Base-by-base conservation (phyloP, 768 basidiomycete species). In the Mycena maculata region DNA sequence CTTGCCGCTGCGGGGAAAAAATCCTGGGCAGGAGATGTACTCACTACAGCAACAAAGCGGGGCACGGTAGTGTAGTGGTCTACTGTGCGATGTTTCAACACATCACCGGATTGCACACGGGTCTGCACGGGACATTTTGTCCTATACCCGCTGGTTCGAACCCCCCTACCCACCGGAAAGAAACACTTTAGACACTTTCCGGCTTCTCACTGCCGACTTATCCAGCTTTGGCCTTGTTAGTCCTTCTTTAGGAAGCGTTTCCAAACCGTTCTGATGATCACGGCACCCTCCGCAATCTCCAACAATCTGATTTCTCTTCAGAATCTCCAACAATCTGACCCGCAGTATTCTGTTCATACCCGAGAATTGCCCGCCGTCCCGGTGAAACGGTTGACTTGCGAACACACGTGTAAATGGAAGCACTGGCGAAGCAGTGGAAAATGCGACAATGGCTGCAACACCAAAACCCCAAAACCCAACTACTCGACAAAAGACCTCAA, bases 121-220 rank as follows among this genome's bases (percentile, higher is more conserved):
- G 36, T 36, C 33, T 36, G 33, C 33, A 36, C 33, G 23, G 23
- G 23, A 48, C 22, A 48, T 49, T 60, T 60, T 60, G 59, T 13
- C 20, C 15, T 42, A 15, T n/a, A 16, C 41, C 22, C 42, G 45
- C 47, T 25, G 30, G 59, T 60, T 60, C 47, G 59, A 60, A 49
- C 23, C 47, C 59, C 59, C 59, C 23, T 18, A 36, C 12, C 47
- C 31, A 25, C 59, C 36, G 59, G 33, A 38, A 60, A 60, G 59
- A 49, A n/a, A 60, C 59, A 60, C 59, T 60, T 60, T 60, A 60
- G 59, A 60, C 59, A 60, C 59, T 60, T 60, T 27, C 27, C 59
- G 59, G 59, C 36, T 60, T 60, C 59, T 60, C 59, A 60, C 59
- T 60, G 59, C 59, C 59, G 47, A 60, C 11, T 60, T 60, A 23